phyloP scores from a whole-genome alignment of 1,139 yeast species.

The Suhomyces taliae region DNA sequence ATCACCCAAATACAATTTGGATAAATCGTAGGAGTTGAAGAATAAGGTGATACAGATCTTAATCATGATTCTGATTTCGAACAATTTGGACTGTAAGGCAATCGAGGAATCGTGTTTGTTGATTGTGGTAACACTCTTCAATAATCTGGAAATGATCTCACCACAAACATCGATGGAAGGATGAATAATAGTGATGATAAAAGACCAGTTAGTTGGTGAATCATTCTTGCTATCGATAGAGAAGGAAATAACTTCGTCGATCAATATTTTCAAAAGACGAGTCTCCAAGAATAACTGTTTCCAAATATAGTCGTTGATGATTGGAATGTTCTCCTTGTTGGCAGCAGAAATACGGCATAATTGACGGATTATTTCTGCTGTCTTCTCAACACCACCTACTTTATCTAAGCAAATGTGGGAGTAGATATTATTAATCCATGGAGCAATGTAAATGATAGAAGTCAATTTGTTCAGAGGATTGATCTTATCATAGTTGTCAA shows the following conservation, averaged over 20 bases:
- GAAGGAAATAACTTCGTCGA: conserved; percentile 73
- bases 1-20: conserved; percentile 72
- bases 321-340: conserved; percentile 39
- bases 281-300: conserved; percentile 63
- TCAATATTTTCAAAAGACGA: conserved; percentile 54
- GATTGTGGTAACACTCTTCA: conserved; percentile 53
- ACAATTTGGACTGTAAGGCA: conserved; percentile 63
- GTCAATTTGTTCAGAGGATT: conserved; percentile 34
- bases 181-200: conserved; percentile 60
- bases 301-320: conserved; percentile 64
- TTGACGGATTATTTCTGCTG: conserved; percentile 61
- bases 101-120: conserved; percentile 49
- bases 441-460: conserved; percentile 59
- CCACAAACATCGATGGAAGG: conserved; percentile 79
- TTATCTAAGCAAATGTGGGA: conserved; percentile 56
- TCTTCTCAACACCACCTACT: conserved; percentile 58
- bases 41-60: conserved; percentile 66
- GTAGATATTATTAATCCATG: conserved; percentile 77
- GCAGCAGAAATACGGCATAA: conserved; percentile 62
- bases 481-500: conserved; percentile 52
- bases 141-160: conserved; percentile 55
- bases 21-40: conserved; percentile 68
- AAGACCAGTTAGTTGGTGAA: conserved; percentile 61
- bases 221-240: conserved; percentile 77
- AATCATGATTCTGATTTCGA: conserved; percentile 70